These are phyloP conservation scores for Kockovaella imperatae DNA, from an alignment of 768 basidiomycete genomes.

Conservation along the genomic window DNA sequence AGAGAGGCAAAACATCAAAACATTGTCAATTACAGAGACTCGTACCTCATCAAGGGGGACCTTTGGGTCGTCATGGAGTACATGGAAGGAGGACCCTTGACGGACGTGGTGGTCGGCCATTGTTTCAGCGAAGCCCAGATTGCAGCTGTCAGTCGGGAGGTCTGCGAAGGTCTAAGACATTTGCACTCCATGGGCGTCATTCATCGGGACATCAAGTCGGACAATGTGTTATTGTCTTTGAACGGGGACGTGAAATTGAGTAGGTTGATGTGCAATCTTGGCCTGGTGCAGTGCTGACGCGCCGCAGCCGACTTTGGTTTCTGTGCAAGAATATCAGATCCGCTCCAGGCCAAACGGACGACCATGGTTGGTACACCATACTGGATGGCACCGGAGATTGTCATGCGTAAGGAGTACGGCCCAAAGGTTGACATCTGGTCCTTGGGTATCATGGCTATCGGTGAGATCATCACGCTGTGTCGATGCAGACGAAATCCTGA, in stretches of 20 bases:
- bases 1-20: slow-evolving; percentile 93
- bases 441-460: slow-evolving; percentile 94
- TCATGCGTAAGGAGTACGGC: slow-evolving; percentile 94
- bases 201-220: slow-evolving; percentile 98
- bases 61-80: slow-evolving; percentile 99
- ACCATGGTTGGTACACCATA: slow-evolving; percentile 99
- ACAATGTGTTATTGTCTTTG: slow-evolving; percentile 88
- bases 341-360: slow-evolving; percentile 60
- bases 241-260: slow-evolving; percentile 96
- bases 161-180: slow-evolving; percentile 85
- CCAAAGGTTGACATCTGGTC: slow-evolving; percentile 97
- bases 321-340: slow-evolving; percentile 46
- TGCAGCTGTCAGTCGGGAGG: slow-evolving; percentile 89
- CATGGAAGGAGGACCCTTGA: slow-evolving; percentile 93
- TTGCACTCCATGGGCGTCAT: slow-evolving; percentile 94
- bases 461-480: slow-evolving; percentile 17
- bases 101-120: slow-evolving; percentile 91
- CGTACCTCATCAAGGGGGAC: slow-evolving; percentile 94
- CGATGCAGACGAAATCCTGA: not conserved
- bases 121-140: slow-evolving; percentile 99
- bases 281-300: slow-evolving; percentile 7
- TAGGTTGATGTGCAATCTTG: slow-evolving; percentile 49
- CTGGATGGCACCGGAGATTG: slow-evolving; percentile 99
- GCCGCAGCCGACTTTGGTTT: slow-evolving; percentile 46
- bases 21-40: slow-evolving; percentile 99